phyloP scores from a whole-genome alignment of 768 basidiomycete species.

The Tricholoma matsutake region DNA sequence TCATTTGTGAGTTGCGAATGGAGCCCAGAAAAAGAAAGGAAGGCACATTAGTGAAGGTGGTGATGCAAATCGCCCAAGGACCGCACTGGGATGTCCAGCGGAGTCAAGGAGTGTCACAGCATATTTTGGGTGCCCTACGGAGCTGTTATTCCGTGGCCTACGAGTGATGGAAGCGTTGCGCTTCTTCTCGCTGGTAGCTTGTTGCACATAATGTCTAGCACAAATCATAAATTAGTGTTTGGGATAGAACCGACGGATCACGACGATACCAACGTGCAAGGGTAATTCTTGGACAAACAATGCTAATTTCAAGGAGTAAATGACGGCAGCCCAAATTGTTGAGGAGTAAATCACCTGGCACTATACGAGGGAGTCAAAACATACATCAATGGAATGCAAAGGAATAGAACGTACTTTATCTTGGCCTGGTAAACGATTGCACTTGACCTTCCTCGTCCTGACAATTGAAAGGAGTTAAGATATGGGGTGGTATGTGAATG shows the following conservation, averaged over 20 bases:
- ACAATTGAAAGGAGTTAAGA: slow-evolving; percentile 11
- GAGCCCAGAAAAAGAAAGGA: slow-evolving; percentile 10
- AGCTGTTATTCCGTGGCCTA: slow-evolving; percentile 61
- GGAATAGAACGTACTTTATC: slow-evolving; percentile 59
- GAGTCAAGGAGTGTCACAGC: slow-evolving; percentile 26
- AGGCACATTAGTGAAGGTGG: slow-evolving; percentile 24
- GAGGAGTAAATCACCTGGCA: slow-evolving; percentile 51
- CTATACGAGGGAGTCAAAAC: slow-evolving; percentile 27
- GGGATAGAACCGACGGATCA: neutral
- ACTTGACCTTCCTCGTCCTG: slow-evolving; percentile 87
- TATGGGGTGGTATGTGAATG: slow-evolving; percentile 7
- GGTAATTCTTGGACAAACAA: slow-evolving; percentile 83
- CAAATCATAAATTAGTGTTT: slow-evolving; percentile 11
- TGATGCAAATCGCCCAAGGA: slow-evolving; percentile 22
- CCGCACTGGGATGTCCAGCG: slow-evolving; percentile 22
- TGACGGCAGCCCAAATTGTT: slow-evolving; percentile 49
- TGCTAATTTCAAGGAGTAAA: slow-evolving; percentile 55
- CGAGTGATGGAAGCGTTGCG: slow-evolving; percentile 54
- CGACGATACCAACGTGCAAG: slow-evolving; percentile 74
- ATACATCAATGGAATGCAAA: neutral
- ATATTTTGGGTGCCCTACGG: slow-evolving; percentile 44
- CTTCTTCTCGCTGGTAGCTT: slow-evolving; percentile 84
- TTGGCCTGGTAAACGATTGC: slow-evolving; percentile 76
- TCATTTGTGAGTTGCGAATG: slow-evolving; percentile 15
- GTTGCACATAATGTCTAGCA: slow-evolving; percentile 72